These are phyloP conservation scores for Xerocomellus intermedius DNA, from an alignment of 768 basidiomycete species.

Conservation along the genomic window DNA sequence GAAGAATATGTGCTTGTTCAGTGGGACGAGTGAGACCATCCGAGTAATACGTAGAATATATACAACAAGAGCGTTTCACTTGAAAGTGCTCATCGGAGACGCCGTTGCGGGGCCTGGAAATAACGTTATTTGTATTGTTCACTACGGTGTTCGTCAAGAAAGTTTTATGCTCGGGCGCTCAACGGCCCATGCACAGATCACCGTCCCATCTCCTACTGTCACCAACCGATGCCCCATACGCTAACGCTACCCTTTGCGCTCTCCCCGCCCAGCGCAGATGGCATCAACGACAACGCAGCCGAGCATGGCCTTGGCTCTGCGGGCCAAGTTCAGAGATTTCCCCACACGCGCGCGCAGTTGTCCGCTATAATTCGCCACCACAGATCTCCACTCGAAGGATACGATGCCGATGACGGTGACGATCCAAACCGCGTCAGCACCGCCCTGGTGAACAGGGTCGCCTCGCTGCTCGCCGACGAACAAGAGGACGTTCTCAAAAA, in stretches of 20 bases:
- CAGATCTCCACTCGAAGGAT: constrained; percentile 52
- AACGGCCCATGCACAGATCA: constrained; percentile 26
- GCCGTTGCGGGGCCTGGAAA: neutral
- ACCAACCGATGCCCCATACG: constrained; percentile 25
- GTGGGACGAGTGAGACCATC: constrained; percentile 56
- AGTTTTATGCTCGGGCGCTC: constrained; percentile 22
- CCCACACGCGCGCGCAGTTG: constrained; percentile 82
- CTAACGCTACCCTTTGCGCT: constrained; percentile 22
- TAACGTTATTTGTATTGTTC: constrained; percentile 28
- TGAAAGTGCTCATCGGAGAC: neutral
- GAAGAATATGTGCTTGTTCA: constrained; percentile 78
- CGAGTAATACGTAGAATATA: neutral
- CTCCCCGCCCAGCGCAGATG: constrained; percentile 7
- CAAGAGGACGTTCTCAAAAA: constrained; percentile 84
- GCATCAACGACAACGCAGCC: constrained; percentile 17
- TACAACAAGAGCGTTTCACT: constrained; percentile 1
- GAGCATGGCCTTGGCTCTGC: constrained; percentile 16
- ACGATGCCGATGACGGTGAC: constrained; percentile 59
- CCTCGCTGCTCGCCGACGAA: constrained; percentile 71
- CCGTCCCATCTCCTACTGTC: constrained; percentile 12
- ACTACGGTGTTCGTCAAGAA: constrained; percentile 4
- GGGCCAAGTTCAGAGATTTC: constrained; percentile 49
- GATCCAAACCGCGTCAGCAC: constrained; percentile 56
- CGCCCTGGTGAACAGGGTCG: constrained; percentile 67
- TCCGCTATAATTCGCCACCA: constrained; percentile 70